Percentiles rank a stretch among this genome's conserved stretches.
These are phyloP conservation scores for Anthracocystis walkeri DNA, from an alignment of 1,284 basidiomycete species.

Conservation along the genomic window DNA sequence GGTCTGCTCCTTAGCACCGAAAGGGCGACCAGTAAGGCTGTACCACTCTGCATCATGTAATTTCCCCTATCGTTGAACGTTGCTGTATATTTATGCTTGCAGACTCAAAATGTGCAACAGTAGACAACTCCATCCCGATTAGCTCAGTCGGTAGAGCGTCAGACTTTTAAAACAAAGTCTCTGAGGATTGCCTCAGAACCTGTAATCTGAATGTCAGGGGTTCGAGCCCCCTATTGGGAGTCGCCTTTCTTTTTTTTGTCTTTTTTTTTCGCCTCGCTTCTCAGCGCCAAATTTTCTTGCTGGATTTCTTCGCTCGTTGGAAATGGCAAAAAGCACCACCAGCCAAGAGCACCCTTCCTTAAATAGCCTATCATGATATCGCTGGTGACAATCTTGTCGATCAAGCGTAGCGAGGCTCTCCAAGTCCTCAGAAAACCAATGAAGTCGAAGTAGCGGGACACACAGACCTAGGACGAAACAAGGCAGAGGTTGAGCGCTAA, in stretches of 20 bases:
- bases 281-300: background rate
- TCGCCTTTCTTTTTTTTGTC: slow-evolving; percentile 42
- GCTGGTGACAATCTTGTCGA: too few relatives aligned
- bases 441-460: too few relatives aligned
- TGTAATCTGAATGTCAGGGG: slow-evolving; percentile 67
- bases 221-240: slow-evolving; percentile 69
- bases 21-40: too few relatives aligned
- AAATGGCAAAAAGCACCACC: too few relatives aligned
- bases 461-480: too few relatives aligned
- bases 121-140: slow-evolving; percentile 63
- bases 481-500: too few relatives aligned
- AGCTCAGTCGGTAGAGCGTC: slow-evolving; percentile 70
- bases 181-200: slow-evolving; percentile 22
- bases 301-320: background rate
- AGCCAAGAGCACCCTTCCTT: too few relatives aligned
- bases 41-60: too few relatives aligned
- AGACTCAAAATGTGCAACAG: background rate
- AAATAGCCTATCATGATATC: too few relatives aligned
- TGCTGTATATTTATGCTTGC: slow-evolving; percentile 13
- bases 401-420: too few relatives aligned
- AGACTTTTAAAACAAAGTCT: slow-evolving; percentile 65
- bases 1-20: too few relatives aligned
- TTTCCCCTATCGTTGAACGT: background rate
- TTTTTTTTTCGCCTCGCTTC: slow-evolving; percentile 10
- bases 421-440: too few relatives aligned